Evolutionary conservation across 306 rosid genomes (phyloP), one percentile per base, ranked within the genome.

Genomic region (Medicago lupulina): DNA sequence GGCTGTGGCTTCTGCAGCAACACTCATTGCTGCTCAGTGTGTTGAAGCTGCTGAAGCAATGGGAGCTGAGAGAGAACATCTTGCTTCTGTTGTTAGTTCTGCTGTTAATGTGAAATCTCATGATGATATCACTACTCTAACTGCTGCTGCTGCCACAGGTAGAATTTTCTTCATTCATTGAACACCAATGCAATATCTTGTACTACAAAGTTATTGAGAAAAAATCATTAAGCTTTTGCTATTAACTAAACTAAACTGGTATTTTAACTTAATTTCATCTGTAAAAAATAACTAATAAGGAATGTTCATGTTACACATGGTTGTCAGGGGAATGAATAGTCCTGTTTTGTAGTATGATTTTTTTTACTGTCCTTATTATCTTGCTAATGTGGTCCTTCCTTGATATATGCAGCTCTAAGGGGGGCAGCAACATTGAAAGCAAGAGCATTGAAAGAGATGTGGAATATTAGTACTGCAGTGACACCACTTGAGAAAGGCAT

Each of bases 101-200:
- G 98, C 98, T 19, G 98, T 95, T 9, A 92, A 95, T 80, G 96
- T 95, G 9, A 85, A 82, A 41, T 95, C 98, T 15, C 83, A 87
- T 49, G 98, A 95, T 61, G 97, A 92, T 66, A 92, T 95, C 60
- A 77, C 90, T 8, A 95, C 97, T 34, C 97, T 95, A n/a, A 90
- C 96, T 1, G 98, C 98, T n/a, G 98, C 97, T 6, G 98, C 98
- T 31, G 98, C 98, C 57, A 95, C 98, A 23, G 98, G 98, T 92
- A 82, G 3, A 57, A 9, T 70, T 77, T 51, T 59, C 0, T 69
- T 43, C 46, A 59, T 78, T 47, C 51, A 34, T 57, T 40, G 2
- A 6, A 9, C 41, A 5, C 7, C 7, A 38, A 5, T 38, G 41
- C 41, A 38, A 38, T 38, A 9, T 38, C 41, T 38, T 43, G 10